Conservation (phyloP, 2,329 filamentous ascomycete genomes). For the Cladophialophora chaetospira region DNA sequence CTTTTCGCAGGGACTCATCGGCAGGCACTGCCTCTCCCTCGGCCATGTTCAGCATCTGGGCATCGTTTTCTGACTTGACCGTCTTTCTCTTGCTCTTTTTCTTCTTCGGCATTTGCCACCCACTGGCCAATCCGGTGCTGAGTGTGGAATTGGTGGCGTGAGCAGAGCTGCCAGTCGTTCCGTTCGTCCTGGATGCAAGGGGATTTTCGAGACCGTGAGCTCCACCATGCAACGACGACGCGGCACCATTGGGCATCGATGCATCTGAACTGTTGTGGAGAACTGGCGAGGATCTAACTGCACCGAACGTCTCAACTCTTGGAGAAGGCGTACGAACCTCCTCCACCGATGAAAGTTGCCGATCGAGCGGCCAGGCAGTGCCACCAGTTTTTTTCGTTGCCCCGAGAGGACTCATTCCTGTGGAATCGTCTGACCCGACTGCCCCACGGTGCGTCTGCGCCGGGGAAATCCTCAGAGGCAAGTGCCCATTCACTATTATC, state of each 20-base stretch:
- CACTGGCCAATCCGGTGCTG: constrained; percentile 1
- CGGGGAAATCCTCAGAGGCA: constrained; percentile 8
- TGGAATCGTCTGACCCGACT: constrained; percentile 1
- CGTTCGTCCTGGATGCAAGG: constrained; percentile 41
- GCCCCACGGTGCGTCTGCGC: not conserved
- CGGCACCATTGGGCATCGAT: not conserved
- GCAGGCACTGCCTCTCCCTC: constrained; percentile 44
- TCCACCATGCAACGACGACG: constrained; percentile 30
- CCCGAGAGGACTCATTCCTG: constrained; percentile 4
- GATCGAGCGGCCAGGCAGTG: constrained; percentile 25
- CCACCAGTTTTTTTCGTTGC: constrained; percentile 6
- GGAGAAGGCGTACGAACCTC: constrained; percentile 38
- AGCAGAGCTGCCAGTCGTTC: constrained; percentile 30
- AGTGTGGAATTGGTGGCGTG: not conserved
- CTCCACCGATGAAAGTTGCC: constrained; percentile 34
- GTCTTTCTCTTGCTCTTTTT: constrained; percentile 49
- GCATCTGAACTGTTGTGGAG: constrained; percentile 6
- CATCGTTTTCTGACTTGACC: constrained; percentile 40
- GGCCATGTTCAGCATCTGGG: constrained; percentile 34
- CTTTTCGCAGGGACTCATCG: constrained; percentile 49
- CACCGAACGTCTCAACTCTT: constrained; percentile 20
- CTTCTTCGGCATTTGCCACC: constrained; percentile 46
- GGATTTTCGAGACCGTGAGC: constrained; percentile 41
- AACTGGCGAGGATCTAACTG: not conserved
- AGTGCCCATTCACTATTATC: constrained; percentile 16